Percentiles rank a stretch among this genome's conserved stretches.
These are phyloP conservation scores for Mortierella sp. DNA, from an alignment of 371 early-diverging fungal species.

Conservation along the genomic window DNA sequence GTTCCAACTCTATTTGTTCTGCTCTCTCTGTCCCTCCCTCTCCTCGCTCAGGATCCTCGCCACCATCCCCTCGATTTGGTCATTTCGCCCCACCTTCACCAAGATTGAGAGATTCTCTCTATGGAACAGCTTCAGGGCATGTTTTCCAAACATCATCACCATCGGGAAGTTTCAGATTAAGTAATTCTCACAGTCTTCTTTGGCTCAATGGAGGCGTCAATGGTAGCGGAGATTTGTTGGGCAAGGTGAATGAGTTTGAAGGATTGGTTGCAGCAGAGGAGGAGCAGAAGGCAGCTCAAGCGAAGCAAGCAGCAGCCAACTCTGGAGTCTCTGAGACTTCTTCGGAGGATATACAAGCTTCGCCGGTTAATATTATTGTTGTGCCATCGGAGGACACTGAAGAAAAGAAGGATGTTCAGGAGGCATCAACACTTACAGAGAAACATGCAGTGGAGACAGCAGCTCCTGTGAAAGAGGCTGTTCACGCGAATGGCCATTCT, in stretches of 20 bases:
- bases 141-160: constrained; percentile 48
- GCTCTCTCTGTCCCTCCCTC: constrained; percentile 60
- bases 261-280: constrained; percentile 55
- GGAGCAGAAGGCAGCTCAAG: constrained; percentile 27
- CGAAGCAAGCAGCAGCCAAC: constrained; percentile 7
- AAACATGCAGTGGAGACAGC: constrained; percentile 2
- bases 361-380: constrained; percentile 47
- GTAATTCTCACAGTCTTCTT: constrained; percentile 52
- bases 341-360: background rate
- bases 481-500: constrained; percentile 13
- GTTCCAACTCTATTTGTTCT: constrained; percentile 55
- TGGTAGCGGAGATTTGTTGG: constrained; percentile 52
- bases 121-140: constrained; percentile 53
- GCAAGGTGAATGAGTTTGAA: constrained; percentile 56
- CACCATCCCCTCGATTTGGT: constrained; percentile 55
- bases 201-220: constrained; percentile 57
- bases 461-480: background rate
- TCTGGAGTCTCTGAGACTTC: background rate
- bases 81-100: constrained; percentile 56
- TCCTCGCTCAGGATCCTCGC: constrained; percentile 63
- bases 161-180: constrained; percentile 52
- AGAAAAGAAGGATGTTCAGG: background rate
- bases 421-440: background rate
- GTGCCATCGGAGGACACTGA: constrained; percentile 32
- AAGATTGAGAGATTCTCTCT: constrained; percentile 46